Conservation (phyloP, 129 eudicot species). For the Pseudognaphalium luteoalbum region DNA sequence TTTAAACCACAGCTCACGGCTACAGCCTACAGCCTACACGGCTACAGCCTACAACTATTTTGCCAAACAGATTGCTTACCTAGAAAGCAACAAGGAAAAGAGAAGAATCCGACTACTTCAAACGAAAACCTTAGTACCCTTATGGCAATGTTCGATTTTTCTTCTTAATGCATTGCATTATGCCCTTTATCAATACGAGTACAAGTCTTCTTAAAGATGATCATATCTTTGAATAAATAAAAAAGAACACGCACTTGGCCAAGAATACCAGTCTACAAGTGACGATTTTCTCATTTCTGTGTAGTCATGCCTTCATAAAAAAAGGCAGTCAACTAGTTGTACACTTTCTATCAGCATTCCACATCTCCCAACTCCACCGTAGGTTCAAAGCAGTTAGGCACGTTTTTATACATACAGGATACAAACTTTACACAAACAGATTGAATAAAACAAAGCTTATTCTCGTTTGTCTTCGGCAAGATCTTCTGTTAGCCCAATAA, state of each 20-base stretch:
- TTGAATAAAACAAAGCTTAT: constrained; percentile 14
- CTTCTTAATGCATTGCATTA: no score
- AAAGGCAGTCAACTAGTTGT: constrained; percentile 13
- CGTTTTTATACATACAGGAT: constrained; percentile 40
- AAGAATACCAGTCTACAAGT: not conserved
- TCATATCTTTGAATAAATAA: not conserved
- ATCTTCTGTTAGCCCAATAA: constrained; percentile 47
- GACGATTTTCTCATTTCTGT: constrained; percentile 22
- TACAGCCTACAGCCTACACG: no score
- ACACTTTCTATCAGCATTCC: constrained; percentile 8
- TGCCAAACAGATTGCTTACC: no score
- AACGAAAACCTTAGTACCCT: no score
- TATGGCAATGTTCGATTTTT: no score
- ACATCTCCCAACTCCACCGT: constrained; percentile 7
- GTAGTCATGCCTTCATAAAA: constrained; percentile 16
- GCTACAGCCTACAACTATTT: no score
- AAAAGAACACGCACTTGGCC: not conserved
- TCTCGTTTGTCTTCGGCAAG: constrained; percentile 74
- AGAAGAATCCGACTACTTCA: no score
- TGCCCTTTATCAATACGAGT: not conserved
- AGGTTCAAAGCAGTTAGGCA: constrained; percentile 24
- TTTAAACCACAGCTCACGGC: no score
- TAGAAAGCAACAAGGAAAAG: no score
- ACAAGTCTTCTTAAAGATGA: not conserved
- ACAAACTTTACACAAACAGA: constrained; percentile 29